A percentile compares a stretch with the other conserved stretches of the same genome.
Conservation (phyloP, 805 yeast genomes). For the Clavispora phyllophila region DNA sequence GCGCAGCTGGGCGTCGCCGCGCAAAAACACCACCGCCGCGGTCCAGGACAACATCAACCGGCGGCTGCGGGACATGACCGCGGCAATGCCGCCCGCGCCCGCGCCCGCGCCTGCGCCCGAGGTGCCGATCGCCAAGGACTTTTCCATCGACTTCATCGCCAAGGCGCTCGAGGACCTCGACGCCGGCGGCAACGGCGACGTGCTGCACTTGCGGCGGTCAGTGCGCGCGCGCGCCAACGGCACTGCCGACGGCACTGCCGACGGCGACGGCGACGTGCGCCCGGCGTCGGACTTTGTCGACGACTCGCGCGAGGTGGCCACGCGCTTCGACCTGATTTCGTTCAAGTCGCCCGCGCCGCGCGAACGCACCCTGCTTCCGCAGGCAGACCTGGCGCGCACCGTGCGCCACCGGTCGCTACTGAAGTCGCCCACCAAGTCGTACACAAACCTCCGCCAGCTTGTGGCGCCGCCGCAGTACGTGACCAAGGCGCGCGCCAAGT, state of each 20-base stretch:
- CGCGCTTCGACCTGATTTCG: slow-evolving; percentile 30
- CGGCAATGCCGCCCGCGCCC: slow-evolving; percentile 20
- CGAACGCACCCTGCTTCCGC: not conserved
- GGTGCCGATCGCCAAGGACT: slow-evolving; percentile 38
- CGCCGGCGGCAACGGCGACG: slow-evolving; percentile 41
- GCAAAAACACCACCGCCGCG: slow-evolving; percentile 26
- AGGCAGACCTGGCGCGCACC: not conserved
- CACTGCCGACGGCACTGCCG: too few species aligned
- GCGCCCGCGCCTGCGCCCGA: slow-evolving; percentile 7
- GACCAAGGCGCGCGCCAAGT: slow-evolving; percentile 35
- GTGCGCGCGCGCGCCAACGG: slow-evolving; percentile 19
- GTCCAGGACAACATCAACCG: slow-evolving; percentile 37
- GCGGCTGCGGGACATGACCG: slow-evolving; percentile 15
- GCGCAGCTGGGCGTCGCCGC: slow-evolving; percentile 42
- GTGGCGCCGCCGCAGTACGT: slow-evolving; percentile 26
- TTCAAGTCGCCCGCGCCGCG: slow-evolving; percentile 9
- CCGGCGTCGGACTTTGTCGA: slow-evolving; percentile 29
- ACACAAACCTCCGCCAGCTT: slow-evolving; percentile 26
- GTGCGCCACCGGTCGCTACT: slow-evolving; percentile 14
- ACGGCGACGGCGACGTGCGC: too few species aligned
- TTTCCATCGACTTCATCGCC: slow-evolving; percentile 42
- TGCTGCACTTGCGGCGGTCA: slow-evolving; percentile 35
- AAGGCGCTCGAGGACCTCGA: slow-evolving; percentile 43
- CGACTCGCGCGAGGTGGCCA: slow-evolving; percentile 34
- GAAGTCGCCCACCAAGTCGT: slow-evolving; percentile 32